phyloP scores from a whole-genome alignment of 352 stramenopile species.

The Phytophthora sp. region DNA sequence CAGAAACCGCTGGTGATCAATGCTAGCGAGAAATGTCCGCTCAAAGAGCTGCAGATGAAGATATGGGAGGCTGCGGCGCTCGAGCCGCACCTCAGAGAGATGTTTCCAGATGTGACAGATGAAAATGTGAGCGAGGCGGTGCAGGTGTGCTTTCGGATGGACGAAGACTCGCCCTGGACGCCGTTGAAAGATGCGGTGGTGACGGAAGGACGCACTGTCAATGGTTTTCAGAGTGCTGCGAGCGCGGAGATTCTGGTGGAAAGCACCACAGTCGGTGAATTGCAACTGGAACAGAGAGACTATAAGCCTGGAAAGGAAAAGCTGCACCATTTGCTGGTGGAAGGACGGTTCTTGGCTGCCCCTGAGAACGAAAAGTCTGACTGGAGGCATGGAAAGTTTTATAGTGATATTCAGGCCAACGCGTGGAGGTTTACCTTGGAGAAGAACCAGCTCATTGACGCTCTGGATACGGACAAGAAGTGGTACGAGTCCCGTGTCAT shows the following conservation, averaged over 20 bases:
- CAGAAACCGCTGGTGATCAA: conserved; percentile 53
- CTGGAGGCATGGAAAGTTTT: conserved; percentile 65
- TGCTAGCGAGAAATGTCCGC: conserved; percentile 37
- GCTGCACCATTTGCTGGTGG: conserved; percentile 70
- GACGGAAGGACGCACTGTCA: conserved; percentile 8
- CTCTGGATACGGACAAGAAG: conserved; percentile 75
- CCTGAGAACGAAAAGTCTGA: conserved; percentile 23
- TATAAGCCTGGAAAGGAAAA: conserved; percentile 61
- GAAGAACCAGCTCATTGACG: conserved; percentile 69
- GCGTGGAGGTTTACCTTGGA: conserved; percentile 68
- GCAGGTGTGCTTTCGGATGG: conserved; percentile 57
- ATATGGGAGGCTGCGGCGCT: conserved; percentile 44
- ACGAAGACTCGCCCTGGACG: conserved; percentile 48
- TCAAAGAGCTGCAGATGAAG: conserved; percentile 51
- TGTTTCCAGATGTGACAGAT: conserved; percentile 45
- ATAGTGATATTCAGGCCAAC: conserved; percentile 63
- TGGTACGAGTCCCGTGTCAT: conserved; percentile 83
- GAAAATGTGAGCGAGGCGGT: conserved; percentile 36
- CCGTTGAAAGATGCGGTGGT: conserved; percentile 40
- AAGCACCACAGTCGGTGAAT: conserved; percentile 40
- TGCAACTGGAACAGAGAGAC: conserved; percentile 65
- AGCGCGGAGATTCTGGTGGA: conserved; percentile 20
- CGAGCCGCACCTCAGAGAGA: conserved; percentile 32
- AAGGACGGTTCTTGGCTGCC: conserved; percentile 37
- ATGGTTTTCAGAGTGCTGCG: conserved; percentile 18